These are phyloP conservation scores for Pseudocercospora eumusae DNA, from an alignment of 2,329 filamentous ascomycete genomes.

Conservation along the genomic window DNA sequence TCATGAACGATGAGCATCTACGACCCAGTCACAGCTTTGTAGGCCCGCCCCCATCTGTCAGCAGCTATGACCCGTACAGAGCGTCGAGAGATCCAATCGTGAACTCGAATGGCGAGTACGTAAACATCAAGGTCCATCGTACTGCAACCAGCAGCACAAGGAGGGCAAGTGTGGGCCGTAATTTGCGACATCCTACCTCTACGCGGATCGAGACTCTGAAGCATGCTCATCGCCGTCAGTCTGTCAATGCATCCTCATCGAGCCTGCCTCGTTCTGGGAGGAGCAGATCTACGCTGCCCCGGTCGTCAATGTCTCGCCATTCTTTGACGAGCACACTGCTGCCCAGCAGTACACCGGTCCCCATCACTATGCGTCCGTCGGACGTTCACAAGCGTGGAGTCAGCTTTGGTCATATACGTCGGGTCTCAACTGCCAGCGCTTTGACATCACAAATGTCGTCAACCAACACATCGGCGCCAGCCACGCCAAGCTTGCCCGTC, in stretches of 20 bases:
- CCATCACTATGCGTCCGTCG: constrained; percentile 50
- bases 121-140: constrained; percentile 70
- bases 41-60: constrained; percentile 53
- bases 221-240: constrained; percentile 30
- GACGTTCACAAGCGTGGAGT: constrained; percentile 62
- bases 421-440: constrained; percentile 46
- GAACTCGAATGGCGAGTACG: constrained; percentile 57
- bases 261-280: constrained; percentile 36
- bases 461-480: constrained; percentile 24
- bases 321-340: constrained; percentile 51
- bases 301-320: constrained; percentile 41
- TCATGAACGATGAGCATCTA: constrained; percentile 57
- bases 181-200: constrained; percentile 46
- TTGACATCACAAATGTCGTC: constrained; percentile 40
- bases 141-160: constrained; percentile 41
- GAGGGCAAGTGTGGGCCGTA: constrained; percentile 42
- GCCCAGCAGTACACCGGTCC: constrained; percentile 52
- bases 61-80: constrained; percentile 83
- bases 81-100: constrained; percentile 61
- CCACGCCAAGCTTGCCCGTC: constrained; percentile 33
- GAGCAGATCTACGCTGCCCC: constrained; percentile 39
- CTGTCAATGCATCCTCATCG: constrained; percentile 39
- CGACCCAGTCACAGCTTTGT: constrained; percentile 52
- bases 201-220: constrained; percentile 45
- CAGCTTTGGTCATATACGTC: constrained; percentile 61